phyloP scores from a whole-genome alignment of 2,329 filamentous ascomycete species.

The Alternaria sp. region DNA sequence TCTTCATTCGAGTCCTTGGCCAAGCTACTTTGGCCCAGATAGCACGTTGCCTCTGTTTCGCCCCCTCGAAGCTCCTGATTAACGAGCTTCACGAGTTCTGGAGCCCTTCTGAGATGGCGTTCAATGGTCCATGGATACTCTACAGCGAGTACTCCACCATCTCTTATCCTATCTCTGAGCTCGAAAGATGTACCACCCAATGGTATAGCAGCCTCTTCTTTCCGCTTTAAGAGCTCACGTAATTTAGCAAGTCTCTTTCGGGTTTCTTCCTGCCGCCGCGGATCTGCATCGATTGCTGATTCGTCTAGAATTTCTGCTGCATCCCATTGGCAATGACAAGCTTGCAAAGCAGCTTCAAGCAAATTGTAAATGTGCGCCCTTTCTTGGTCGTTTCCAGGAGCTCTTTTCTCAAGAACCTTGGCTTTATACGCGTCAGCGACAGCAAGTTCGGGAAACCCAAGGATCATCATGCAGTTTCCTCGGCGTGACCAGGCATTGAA shows the following conservation, averaged over 20 bases:
- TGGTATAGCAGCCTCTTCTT: constrained; percentile 14
- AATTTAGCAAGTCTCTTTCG: constrained; percentile 8
- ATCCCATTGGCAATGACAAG: constrained; percentile 34
- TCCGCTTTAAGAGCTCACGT: constrained; percentile 13
- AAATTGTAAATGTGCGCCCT: constrained; percentile 11
- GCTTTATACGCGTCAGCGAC: constrained; percentile 45
- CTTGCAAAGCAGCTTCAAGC: constrained; percentile 31
- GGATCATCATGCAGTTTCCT: neutral
- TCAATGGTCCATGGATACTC: constrained; percentile 23
- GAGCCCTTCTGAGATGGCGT: constrained; percentile 10
- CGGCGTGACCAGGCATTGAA: neutral
- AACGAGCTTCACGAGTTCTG: constrained; percentile 7
- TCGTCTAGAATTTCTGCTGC: constrained; percentile 19
- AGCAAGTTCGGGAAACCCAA: constrained; percentile 42
- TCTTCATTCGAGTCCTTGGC: neutral
- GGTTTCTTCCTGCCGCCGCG: neutral
- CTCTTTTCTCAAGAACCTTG: constrained; percentile 38
- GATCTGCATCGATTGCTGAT: neutral
- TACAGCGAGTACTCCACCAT: constrained; percentile 25
- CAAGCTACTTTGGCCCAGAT: constrained; percentile 11
- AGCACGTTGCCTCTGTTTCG: constrained; percentile 3
- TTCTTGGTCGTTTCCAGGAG: neutral
- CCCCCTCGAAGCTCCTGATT: constrained; percentile 1
- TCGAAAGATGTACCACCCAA: constrained; percentile 15
- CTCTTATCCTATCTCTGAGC: constrained; percentile 21